These are phyloP conservation scores for Pichia paraexigua DNA, from an alignment of 805 yeast species.

Conservation along the genomic window DNA sequence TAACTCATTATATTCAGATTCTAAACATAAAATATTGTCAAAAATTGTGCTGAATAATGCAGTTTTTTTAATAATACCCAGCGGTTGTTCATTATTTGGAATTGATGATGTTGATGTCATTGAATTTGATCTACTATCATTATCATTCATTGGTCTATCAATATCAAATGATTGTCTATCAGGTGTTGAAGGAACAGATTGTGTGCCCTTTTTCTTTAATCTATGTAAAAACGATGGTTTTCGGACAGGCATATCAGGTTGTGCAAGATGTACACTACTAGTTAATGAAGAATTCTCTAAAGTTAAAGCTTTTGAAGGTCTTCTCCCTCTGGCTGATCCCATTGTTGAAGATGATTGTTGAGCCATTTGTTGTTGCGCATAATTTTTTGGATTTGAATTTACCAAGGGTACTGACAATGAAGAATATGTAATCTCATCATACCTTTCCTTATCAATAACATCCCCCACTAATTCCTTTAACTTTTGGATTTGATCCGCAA, in stretches of 20 bases:
- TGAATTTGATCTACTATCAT: background rate
- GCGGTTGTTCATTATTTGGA: background rate
- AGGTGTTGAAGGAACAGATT: conserved; percentile 4
- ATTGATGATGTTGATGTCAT: background rate
- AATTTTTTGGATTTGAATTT: background rate
- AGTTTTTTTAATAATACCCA: background rate
- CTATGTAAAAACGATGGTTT: conserved; percentile 2
- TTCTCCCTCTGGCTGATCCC: background rate
- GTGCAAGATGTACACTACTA: background rate
- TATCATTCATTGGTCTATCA: background rate
- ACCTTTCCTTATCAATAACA: background rate
- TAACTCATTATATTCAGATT: conserved; percentile 17
- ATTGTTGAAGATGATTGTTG: background rate
- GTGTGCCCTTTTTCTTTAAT: background rate
- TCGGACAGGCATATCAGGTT: background rate
- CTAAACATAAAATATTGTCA: conserved; percentile 17
- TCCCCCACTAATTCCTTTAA: background rate
- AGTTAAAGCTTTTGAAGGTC: background rate
- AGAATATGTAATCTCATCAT: background rate
- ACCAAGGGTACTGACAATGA: background rate
- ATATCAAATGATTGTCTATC: conserved; percentile 4
- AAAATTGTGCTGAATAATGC: background rate
- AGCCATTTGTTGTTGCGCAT: background rate
- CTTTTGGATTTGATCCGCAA: background rate
- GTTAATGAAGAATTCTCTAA: background rate